phyloP scores from a whole-genome alignment of 306 rosid genomes.

The Dalbergia oliveri region DNA sequence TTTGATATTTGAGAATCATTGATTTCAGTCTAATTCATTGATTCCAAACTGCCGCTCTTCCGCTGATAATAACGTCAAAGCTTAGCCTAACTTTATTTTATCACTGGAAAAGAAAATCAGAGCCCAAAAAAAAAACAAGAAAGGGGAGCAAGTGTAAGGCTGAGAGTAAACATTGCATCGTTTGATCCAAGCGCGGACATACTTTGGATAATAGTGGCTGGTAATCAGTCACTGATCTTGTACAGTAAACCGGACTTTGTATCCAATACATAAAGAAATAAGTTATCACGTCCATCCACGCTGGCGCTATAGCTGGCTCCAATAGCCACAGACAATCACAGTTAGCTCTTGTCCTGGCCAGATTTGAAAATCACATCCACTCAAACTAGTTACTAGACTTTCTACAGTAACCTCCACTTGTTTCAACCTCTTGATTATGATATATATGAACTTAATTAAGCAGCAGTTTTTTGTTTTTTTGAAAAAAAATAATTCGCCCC shows the following conservation, averaged over 20 bases:
- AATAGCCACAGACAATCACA: slow-evolving; percentile 32
- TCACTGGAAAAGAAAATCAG: slow-evolving; percentile 39
- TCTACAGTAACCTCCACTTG: slow-evolving; percentile 17
- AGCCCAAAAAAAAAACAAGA: background rate
- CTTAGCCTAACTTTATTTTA: slow-evolving; percentile 43
- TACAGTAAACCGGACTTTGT: slow-evolving; percentile 4
- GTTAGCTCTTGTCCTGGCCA: slow-evolving; percentile 22
- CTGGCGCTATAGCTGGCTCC: slow-evolving; percentile 42
- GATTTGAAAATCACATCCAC: slow-evolving; percentile 33
- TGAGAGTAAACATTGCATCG: slow-evolving; percentile 31
- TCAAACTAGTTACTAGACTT: background rate
- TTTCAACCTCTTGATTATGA: slow-evolving; percentile 2
- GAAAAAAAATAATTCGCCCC: too few species aligned
- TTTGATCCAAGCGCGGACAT: slow-evolving; percentile 31
- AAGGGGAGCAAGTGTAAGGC: background rate
- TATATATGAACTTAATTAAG: slow-evolving; percentile 17
- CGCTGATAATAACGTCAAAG: slow-evolving; percentile 31
- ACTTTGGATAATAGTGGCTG: slow-evolving; percentile 31
- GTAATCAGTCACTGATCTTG: slow-evolving; percentile 31
- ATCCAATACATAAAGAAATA: slow-evolving; percentile 17
- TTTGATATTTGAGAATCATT: slow-evolving; percentile 41
- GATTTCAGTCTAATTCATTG: slow-evolving; percentile 45
- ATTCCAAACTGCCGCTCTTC: slow-evolving; percentile 25
- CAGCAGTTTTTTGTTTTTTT: background rate
- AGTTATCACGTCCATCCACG: slow-evolving; percentile 25